phyloP scores from a whole-genome alignment of 192 early-diverging fungal genomes.

The Fimicolochytrium jonesii region DNA sequence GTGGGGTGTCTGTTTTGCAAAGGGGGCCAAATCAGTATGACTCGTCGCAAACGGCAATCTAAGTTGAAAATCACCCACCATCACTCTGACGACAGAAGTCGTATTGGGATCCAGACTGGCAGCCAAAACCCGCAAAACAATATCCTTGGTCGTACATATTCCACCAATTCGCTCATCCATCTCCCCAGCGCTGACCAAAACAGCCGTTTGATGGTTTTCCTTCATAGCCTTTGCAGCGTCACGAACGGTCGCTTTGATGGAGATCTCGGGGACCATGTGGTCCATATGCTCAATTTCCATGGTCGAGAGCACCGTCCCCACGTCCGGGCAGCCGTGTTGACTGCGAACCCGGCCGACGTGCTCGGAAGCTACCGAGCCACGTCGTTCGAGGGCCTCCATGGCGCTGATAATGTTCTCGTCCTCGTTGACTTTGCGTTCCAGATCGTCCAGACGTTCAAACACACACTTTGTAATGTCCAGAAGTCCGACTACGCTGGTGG shows the following conservation, averaged over 20 bases:
- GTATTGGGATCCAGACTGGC: slow-evolving; percentile 75
- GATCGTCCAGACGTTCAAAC: slow-evolving; percentile 50
- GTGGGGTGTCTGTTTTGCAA: slow-evolving; percentile 48
- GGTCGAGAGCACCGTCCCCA: slow-evolving; percentile 68
- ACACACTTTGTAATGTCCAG: slow-evolving; percentile 57
- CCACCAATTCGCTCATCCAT: slow-evolving; percentile 38
- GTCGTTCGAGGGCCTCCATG: slow-evolving; percentile 49
- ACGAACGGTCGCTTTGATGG: slow-evolving; percentile 33
- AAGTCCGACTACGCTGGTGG: slow-evolving; percentile 43
- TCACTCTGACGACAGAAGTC: slow-evolving; percentile 93
- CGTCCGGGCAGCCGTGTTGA: slow-evolving; percentile 86
- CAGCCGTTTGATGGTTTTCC: slow-evolving; percentile 37
- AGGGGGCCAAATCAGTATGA: not conserved
- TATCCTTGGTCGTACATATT: slow-evolving; percentile 54
- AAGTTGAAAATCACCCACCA: slow-evolving; percentile 47
- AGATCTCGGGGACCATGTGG: slow-evolving; percentile 29
- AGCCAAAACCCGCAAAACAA: slow-evolving; percentile 44
- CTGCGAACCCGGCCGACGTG: slow-evolving; percentile 31
- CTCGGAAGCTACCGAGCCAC: slow-evolving; percentile 37
- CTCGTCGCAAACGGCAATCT: not conserved
- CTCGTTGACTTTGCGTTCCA: slow-evolving; percentile 50
- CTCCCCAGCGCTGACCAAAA: slow-evolving; percentile 33
- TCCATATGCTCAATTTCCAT: slow-evolving; percentile 27
- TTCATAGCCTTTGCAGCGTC: slow-evolving; percentile 45
- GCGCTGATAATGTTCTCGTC: slow-evolving; percentile 54